Conservation (phyloP, 345 rosid species). For the Populus euphratica region DNA sequence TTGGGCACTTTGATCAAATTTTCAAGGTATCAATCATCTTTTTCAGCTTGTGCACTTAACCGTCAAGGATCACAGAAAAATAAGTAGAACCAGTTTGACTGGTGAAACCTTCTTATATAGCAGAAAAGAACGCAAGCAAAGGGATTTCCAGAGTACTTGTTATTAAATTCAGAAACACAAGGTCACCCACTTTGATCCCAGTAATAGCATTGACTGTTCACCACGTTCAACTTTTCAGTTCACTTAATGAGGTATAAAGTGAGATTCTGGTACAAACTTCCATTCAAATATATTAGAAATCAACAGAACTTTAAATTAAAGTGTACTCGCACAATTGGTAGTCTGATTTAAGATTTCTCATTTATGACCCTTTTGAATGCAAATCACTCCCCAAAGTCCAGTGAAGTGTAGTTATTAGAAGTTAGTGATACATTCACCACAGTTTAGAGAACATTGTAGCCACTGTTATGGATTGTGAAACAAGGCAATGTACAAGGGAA, state of each 20-base stretch:
- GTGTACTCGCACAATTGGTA: background rate
- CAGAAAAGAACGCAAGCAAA: no score
- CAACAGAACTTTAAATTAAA: background rate
- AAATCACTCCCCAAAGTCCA: background rate
- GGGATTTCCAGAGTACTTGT: background rate
- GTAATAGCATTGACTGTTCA: background rate
- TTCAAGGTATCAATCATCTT: background rate
- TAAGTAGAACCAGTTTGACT: background rate
- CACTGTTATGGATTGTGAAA: background rate
- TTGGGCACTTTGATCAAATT: background rate
- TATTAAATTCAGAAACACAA: background rate
- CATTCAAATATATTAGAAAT: background rate
- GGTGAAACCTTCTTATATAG: background rate
- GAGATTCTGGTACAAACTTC: background rate
- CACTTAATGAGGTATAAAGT: background rate
- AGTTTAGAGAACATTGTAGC: background rate
- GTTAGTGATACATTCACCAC: background rate
- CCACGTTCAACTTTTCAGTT: background rate
- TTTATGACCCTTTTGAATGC: background rate
- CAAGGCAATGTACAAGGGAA: background rate
- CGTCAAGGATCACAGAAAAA: background rate
- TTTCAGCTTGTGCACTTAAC: background rate
- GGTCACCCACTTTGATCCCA: background rate
- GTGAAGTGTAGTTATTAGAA: background rate
- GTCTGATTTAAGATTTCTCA: background rate